Evolutionary conservation across 441 rosid species (phyloP).

Genomic region (Populus hybrid): DNA sequence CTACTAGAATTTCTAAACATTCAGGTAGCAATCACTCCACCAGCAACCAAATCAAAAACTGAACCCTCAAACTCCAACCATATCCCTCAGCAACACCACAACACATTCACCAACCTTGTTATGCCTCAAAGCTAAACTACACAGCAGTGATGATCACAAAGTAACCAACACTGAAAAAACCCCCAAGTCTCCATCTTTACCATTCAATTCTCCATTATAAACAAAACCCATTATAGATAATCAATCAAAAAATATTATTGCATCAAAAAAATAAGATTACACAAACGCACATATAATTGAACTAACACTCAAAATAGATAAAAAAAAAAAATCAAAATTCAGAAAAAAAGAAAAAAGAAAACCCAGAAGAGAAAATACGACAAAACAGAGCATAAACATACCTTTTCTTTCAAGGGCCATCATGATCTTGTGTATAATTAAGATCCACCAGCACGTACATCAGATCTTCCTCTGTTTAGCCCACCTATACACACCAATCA

Average conservation of each 20-base stretch:
- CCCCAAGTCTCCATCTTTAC: too few relatives aligned
- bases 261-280: background rate
- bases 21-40: background rate
- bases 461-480: slow-evolving; percentile 41
- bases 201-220: background rate
- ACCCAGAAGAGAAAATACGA: background rate
- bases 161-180: too few relatives aligned
- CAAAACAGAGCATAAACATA: slow-evolving; percentile 8
- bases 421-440: slow-evolving; percentile 39
- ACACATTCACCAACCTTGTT: slow-evolving; percentile 1
- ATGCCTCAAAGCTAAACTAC: background rate
- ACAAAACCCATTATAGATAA: slow-evolving; percentile 1
- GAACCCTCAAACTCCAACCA: background rate
- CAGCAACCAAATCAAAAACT: background rate
- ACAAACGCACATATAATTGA: background rate
- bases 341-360: slow-evolving; percentile 1
- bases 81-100: background rate
- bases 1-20: background rate
- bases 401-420: slow-evolving; percentile 54
- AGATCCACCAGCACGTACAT: slow-evolving; percentile 57
- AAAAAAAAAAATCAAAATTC: slow-evolving; percentile 10
- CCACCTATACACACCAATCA: slow-evolving; percentile 21
- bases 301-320: background rate
- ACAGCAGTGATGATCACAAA: slow-evolving; percentile 6
- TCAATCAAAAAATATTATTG: background rate